A percentile compares a stretch with the other conserved stretches of the same genome.
Conservation (phyloP, 148 eudicot species). For the Talinum fruticosum region DNA sequence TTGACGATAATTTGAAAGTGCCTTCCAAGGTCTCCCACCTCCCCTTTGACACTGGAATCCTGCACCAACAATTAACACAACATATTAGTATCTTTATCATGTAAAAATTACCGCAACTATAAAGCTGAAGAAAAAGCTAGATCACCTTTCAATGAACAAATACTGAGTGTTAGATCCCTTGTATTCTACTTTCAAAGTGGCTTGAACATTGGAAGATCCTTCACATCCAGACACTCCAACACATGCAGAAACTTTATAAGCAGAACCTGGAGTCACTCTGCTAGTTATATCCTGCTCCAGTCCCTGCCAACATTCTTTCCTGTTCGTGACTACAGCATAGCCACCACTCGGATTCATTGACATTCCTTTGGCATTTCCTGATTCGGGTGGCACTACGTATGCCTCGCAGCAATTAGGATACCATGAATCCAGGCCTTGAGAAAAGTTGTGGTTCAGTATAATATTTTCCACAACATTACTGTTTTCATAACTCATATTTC, state of each 20-base stretch:
- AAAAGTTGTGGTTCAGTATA: conserved; percentile 72
- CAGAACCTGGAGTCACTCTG: conserved; percentile 44
- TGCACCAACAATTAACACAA: conserved; percentile 16
- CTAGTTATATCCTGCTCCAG: conserved; percentile 78
- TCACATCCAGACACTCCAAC: conserved; percentile 55
- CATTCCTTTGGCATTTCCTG: conserved; percentile 27
- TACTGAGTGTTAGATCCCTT: conserved; percentile 41
- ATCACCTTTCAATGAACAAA: conserved; percentile 56
- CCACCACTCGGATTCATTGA: conserved; percentile 27
- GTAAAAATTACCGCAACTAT: background rate
- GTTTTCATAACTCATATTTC: conserved; percentile 24
- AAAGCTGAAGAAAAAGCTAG: background rate
- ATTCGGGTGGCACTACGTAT: conserved; percentile 47
- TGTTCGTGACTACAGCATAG: conserved; percentile 58
- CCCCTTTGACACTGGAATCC: conserved; percentile 46
- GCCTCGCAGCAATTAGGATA: conserved; percentile 66
- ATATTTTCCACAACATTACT: conserved; percentile 40
- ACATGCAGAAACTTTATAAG: conserved; percentile 57
- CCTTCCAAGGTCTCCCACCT: conserved; percentile 72
- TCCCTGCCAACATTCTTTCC: conserved; percentile 72
- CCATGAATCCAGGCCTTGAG: conserved; percentile 74
- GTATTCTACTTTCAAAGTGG: conserved; percentile 56
- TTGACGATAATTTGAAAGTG: conserved; percentile 44
- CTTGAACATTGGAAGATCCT: conserved; percentile 46
- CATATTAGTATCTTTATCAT: conserved; percentile 6